Conservation (phyloP, 106 monocot species). For the Acanthochlamys bracteata region DNA sequence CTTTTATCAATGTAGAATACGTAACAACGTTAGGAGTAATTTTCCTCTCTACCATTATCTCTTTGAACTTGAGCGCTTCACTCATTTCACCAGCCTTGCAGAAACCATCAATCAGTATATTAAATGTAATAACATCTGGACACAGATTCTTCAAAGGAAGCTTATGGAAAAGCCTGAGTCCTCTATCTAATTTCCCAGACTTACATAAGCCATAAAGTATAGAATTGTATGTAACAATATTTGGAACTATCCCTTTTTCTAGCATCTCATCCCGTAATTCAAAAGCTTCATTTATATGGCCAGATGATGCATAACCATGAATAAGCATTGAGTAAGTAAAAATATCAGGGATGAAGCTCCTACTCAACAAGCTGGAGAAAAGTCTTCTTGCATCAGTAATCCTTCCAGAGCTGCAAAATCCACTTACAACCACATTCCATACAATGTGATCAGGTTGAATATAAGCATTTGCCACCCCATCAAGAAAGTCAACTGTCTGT, state of each 20-base stretch:
- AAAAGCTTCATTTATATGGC: slow-evolving; percentile 61
- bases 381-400: slow-evolving; percentile 53
- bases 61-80: slow-evolving; percentile 80
- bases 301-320: slow-evolving; percentile 56
- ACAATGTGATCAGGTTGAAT: slow-evolving; percentile 46
- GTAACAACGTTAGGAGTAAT: slow-evolving; percentile 62
- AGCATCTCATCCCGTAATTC: slow-evolving; percentile 74
- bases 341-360: slow-evolving; percentile 57
- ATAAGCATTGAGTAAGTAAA: slow-evolving; percentile 84
- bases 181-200: slow-evolving; percentile 72
- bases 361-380: slow-evolving; percentile 28
- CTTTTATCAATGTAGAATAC: slow-evolving; percentile 77
- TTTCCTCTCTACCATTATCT: slow-evolving; percentile 60
- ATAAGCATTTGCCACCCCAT: slow-evolving; percentile 15
- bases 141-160: slow-evolving; percentile 44
- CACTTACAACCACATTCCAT: slow-evolving; percentile 67
- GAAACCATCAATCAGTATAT: slow-evolving; percentile 77
- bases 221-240: slow-evolving; percentile 77
- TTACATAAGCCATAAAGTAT: slow-evolving; percentile 92
- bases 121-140: slow-evolving; percentile 70
- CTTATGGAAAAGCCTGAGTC: slow-evolving; percentile 67
- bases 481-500: slow-evolving; percentile 16
- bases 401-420: slow-evolving; percentile 58
- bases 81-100: slow-evolving; percentile 50
- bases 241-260: slow-evolving; percentile 42